Evolutionary conservation across 179 eudicot genomes (phyloP), one percentile per base, ranked within the genome.

Genomic region (Sideroxylon spinosum): DNA sequence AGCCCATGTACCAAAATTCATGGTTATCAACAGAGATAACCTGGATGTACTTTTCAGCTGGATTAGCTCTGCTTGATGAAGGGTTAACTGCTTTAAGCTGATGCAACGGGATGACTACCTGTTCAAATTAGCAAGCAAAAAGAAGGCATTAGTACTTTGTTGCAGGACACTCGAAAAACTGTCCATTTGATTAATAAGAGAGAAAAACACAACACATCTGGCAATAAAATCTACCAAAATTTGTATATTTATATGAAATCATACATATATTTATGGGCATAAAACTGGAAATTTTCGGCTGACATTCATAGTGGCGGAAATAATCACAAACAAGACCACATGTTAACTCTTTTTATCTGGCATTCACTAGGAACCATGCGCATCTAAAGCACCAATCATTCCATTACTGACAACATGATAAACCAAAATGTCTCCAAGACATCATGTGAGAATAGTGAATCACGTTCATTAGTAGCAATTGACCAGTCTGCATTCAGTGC

Each of bases 1-100:
- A 94, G 6, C 91, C 98, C 93, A 94, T 92, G 86, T 82, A 92
- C 98, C 97, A 94, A 82, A 94, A 94, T 80, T 94, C 98, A 68
- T 94, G 98, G 71, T 85, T 82, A 80, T 94, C 98, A 68, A 89
- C 85, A 0, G 95, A 88, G 79, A 92, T 89, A 6, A 94, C 87
- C 86, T 94, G 98, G 83, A 94, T 87, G 83, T 89, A 94, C 69
- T 92, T 94, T 79, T 94, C 97, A 76, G 92, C 84, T 14, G 88
- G 22, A 77, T 92, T 94, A 66, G 85, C 69, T 84, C 90, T 87
- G 86, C 97, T 92, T 19, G 90, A 67, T 68, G 92, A 91, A 48
- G 98, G 89, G 81, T 92, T 94, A 53, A 92, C 90, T 29, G 97
- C 92, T 88, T 88, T 92, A 77, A 93, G 80, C 84, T 93, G 95